Evolutionary conservation across 768 basidiomycete species (phyloP).

Genomic region (Hypholoma sublateritium): DNA sequence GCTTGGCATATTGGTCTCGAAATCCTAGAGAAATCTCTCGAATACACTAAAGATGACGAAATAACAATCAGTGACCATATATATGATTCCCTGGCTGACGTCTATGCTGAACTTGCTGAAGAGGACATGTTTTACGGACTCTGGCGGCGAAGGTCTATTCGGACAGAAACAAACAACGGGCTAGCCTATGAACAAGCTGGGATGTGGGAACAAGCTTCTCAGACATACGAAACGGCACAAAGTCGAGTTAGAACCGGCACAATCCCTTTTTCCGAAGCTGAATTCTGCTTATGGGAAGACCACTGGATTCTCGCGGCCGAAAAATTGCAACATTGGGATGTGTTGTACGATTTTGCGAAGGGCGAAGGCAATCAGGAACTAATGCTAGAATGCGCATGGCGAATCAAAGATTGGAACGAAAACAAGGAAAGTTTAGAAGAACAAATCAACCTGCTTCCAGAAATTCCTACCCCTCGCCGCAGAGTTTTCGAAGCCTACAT

Average conservation of each 20-base stretch:
- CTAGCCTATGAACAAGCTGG: slow-evolving; percentile 94
- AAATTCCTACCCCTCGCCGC: slow-evolving; percentile 91
- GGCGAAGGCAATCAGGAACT: slow-evolving; percentile 90
- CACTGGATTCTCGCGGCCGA: slow-evolving; percentile 97
- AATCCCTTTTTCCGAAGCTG: slow-evolving; percentile 89
- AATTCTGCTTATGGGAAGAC: slow-evolving; percentile 99
- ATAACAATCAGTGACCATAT: slow-evolving; percentile 76
- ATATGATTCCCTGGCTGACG: slow-evolving; percentile 87
- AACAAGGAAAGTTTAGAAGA: slow-evolving; percentile 77
- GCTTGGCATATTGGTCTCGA: slow-evolving; percentile 94
- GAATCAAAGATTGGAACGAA: slow-evolving; percentile 89
- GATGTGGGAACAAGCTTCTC: slow-evolving; percentile 92
- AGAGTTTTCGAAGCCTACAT: slow-evolving; percentile 97
- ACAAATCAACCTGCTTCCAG: slow-evolving; percentile 76
- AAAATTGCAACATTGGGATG: slow-evolving; percentile 98
- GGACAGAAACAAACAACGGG: slow-evolving; percentile 84
- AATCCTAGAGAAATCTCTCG: slow-evolving; percentile 79
- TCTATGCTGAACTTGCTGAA: slow-evolving; percentile 94
- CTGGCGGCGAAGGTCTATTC: slow-evolving; percentile 89
- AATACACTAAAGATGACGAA: slow-evolving; percentile 79
- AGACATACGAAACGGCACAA: slow-evolving; percentile 88
- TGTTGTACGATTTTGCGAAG: slow-evolving; percentile 86
- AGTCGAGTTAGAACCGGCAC: slow-evolving; percentile 76
- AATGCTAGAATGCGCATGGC: slow-evolving; percentile 93
- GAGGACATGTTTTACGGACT: slow-evolving; percentile 97